phyloP scores from a whole-genome alignment of 2,329 filamentous ascomycete genomes.

The Fusarium oligoseptatum region DNA sequence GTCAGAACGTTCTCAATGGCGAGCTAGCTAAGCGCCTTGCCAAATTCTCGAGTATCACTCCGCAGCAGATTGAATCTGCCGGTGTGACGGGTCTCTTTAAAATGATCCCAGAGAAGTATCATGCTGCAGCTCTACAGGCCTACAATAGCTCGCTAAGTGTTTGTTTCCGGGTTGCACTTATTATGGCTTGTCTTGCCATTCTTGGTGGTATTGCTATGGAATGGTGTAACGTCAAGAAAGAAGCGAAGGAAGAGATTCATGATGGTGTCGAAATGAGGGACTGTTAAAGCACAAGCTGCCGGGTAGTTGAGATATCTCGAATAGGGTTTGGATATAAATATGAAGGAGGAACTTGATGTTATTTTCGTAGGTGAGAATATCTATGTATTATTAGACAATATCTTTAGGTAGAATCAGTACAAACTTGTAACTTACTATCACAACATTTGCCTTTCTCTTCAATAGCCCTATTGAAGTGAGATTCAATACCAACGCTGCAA shows the following conservation, averaged over 20 bases:
- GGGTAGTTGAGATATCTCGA: background rate
- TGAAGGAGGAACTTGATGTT: background rate
- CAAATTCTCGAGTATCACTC: conserved; percentile 9
- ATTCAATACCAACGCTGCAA: background rate
- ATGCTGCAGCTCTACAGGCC: conserved; percentile 47
- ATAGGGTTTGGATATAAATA: background rate
- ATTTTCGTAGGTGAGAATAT: background rate
- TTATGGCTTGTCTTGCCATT: conserved; percentile 62
- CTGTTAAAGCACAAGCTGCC: background rate
- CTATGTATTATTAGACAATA: background rate
- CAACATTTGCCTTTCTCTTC: background rate
- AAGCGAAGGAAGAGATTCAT: background rate
- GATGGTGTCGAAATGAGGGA: background rate
- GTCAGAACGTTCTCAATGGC: conserved; percentile 65
- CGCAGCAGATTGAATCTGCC: conserved; percentile 21
- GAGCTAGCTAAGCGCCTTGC: conserved; percentile 49
- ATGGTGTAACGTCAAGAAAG: conserved; percentile 12
- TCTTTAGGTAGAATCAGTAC: background rate
- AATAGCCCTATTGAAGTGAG: background rate
- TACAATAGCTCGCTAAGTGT: conserved; percentile 68
- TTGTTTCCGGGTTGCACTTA: conserved; percentile 69
- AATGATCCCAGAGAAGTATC: conserved; percentile 13
- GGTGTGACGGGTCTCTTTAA: conserved; percentile 16
- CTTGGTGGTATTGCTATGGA: conserved; percentile 66
- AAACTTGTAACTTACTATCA: background rate